phyloP scores from a whole-genome alignment of 2,329 filamentous ascomycete species.

The Trichothecium sympodiale region DNA sequence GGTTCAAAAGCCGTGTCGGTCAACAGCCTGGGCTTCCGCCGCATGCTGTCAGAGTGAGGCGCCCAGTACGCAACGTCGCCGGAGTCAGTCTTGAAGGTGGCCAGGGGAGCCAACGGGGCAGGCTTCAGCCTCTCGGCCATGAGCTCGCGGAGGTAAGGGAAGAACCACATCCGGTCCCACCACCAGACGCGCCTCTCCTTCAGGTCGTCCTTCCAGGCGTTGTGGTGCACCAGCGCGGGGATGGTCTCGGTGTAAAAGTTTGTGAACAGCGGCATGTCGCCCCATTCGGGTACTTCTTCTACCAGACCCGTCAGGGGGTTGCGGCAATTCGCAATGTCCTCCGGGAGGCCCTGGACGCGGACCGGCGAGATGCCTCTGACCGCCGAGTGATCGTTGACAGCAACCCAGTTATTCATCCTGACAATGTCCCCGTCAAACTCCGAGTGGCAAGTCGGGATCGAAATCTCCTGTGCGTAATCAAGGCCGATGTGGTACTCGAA shows the following conservation, averaged over 20 bases:
- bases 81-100: not conserved
- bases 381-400: conserved; percentile 9
- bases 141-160: conserved; percentile 10
- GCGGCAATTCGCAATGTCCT: conserved; percentile 10
- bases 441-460: conserved; percentile 17
- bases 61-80: conserved; percentile 1
- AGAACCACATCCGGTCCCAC: conserved; percentile 13
- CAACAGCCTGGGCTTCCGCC: conserved; percentile 3
- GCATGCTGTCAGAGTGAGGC: not conserved
- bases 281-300: not conserved
- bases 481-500: conserved; percentile 17
- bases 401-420: conserved; percentile 7
- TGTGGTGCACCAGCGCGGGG: conserved; percentile 9
- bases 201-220: conserved; percentile 7
- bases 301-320: conserved; percentile 6
- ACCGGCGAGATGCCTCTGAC: conserved; percentile 12
- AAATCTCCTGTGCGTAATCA: conserved; percentile 17
- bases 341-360: conserved; percentile 11
- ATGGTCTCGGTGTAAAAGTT: not conserved
- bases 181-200: conserved; percentile 8
- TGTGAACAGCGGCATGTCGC: conserved; percentile 1
- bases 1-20: not conserved
- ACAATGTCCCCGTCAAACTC: conserved; percentile 15
- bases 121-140: not conserved
- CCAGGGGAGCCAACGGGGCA: not conserved